Evolutionary conservation across 768 basidiomycete genomes (phyloP).

Genomic region (Podaxis sp.): DNA sequence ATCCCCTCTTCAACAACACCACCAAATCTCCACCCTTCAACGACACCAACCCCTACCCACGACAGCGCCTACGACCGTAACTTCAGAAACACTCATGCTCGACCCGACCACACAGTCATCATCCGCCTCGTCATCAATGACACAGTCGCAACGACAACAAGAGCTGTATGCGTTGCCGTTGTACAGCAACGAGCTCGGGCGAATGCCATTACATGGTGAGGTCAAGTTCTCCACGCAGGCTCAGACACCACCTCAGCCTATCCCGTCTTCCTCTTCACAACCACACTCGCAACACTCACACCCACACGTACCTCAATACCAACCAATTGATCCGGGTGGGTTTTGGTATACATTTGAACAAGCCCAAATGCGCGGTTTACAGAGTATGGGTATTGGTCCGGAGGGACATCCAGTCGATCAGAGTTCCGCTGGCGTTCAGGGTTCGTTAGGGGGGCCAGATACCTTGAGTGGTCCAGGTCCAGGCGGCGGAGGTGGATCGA

Average conservation of each 20-base stretch:
- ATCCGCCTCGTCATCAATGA: neutral
- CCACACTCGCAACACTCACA: neutral
- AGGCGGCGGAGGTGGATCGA: neutral
- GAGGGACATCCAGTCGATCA: neutral
- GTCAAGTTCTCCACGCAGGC: slow-evolving; percentile 23
- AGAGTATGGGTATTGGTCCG: neutral
- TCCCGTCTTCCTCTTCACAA: slow-evolving; percentile 4
- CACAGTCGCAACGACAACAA: slow-evolving; percentile 17
- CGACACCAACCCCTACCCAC: slow-evolving; percentile 12
- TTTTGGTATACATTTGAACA: slow-evolving; percentile 12
- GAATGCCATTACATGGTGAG: slow-evolving; percentile 44
- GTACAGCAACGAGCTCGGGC: slow-evolving; percentile 61
- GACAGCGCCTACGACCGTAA: neutral
- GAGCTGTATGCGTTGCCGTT: slow-evolving; percentile 43
- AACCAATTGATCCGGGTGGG: slow-evolving; percentile 5
- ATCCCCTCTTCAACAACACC: neutral
- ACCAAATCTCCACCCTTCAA: slow-evolving; percentile 2
- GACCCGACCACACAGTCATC: neutral
- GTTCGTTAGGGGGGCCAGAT: neutral
- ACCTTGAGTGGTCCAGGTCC: neutral
- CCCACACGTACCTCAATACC: neutral
- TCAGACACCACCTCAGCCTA: slow-evolving; percentile 6
- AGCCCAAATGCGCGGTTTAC: neutral
- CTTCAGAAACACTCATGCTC: neutral
- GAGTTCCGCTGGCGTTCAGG: neutral